Evolutionary conservation across 495 filamentous ascomycete species (phyloP), one percentile per base, ranked within the genome.

Genomic region (Penicillium samsonianum): DNA sequence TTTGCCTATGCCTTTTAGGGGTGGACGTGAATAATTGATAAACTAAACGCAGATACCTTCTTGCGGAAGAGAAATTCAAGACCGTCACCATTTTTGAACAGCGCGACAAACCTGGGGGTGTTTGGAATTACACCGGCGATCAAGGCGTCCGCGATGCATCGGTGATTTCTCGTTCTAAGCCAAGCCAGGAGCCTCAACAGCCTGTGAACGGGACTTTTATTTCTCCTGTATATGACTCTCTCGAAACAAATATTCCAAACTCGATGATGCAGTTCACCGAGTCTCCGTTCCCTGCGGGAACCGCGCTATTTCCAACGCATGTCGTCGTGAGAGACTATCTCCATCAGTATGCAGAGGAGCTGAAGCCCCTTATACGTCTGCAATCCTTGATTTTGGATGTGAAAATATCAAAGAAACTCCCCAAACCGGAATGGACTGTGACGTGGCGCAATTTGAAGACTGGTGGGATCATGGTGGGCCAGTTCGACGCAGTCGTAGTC

Each of bases 51-150:
- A 88, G 84, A 65, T 88, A 88, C 53, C 72, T 92, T 28, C 65
- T 81, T 4, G 88, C 86, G 28, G 87, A 92, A 60, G 74, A 76
- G 38, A 71, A 72, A 5, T 90, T 91, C 62, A 61, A 78, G 22
- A 78, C 62, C 11, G 85, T 94, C 60, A 81, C 80, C 55, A 71
- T 94, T 35, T 90, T 83, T 64, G 90, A 95, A 64, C 89, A 92
- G 67, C 86, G 87, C 53, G 65, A 68, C 30, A 76, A 80, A 26
- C 78, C 84, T 7, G 90, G 90, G 49, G 90, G 90, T 7, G 80
- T 91, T 4, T 95, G 90, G 90, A 83, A 90, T 60, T 89, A 74
- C 23, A 59, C 65, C 23, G 43, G 75, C 2, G 60, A 68, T 45
- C 56, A 55, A 9, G 57, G 58, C 17, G 46, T 50, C 14, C 50